Percentiles rank a stretch among this genome's conserved stretches.
These are phyloP conservation scores for Penicillium sp. DNA, from an alignment of 2,329 filamentous ascomycete genomes.

Conservation along the genomic window DNA sequence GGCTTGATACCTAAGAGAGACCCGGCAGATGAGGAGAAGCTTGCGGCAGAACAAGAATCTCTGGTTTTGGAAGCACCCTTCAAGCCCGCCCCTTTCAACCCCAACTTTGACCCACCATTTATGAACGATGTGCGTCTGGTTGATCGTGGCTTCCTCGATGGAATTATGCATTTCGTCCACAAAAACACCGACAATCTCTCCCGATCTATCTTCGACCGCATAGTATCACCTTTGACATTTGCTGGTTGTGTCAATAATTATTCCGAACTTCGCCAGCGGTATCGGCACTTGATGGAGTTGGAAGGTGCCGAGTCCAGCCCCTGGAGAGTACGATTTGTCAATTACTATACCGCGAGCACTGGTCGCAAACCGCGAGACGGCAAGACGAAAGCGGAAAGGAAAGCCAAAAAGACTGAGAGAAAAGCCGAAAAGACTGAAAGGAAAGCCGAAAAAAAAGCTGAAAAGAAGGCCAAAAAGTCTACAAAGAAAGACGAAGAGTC, in stretches of 20 bases:
- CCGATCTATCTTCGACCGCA: conserved; percentile 67
- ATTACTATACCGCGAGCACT: conserved; percentile 86
- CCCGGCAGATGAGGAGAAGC: conserved; percentile 16
- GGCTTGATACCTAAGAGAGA: conserved; percentile 62
- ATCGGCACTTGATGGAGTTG: conserved; percentile 65
- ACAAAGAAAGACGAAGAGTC: conserved; percentile 15
- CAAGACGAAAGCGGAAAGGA: conserved; percentile 35
- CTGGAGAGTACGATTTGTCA: conserved; percentile 66
- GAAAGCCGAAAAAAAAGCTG: conserved; percentile 24
- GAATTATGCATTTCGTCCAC: conserved; percentile 70
- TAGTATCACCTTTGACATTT: conserved; percentile 80
- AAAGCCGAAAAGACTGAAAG: conserved; percentile 23
- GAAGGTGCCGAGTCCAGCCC: conserved; percentile 62
- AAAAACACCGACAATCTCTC: conserved; percentile 75
- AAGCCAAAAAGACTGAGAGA: conserved; percentile 3
- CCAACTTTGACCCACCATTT: conserved; percentile 73
- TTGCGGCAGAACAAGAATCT: conserved; percentile 19
- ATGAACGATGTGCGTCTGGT: conserved; percentile 69
- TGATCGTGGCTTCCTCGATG: conserved; percentile 63
- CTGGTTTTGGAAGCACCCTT: conserved; percentile 20
- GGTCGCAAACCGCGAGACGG: conserved; percentile 50
- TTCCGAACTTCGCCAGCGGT: conserved; percentile 65
- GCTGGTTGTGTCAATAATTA: conserved; percentile 78
- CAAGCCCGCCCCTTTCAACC: conserved; percentile 36
- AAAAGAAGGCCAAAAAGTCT: conserved; percentile 1